Conservation (phyloP, 495 filamentous ascomycete species). For the Daldinia vernicosa region DNA sequence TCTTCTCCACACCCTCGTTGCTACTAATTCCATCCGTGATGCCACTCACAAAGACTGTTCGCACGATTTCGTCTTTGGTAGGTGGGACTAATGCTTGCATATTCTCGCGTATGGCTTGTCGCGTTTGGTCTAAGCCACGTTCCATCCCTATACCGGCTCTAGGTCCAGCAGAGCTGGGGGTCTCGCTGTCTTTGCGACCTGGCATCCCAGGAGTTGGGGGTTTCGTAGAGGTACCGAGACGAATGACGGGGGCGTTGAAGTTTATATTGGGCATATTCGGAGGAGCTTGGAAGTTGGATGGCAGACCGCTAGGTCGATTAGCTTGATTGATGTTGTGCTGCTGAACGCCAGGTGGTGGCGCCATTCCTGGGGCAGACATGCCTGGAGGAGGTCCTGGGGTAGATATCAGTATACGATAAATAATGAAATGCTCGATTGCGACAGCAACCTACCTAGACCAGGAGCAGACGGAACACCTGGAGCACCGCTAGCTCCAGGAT, state of each 20-base stretch:
- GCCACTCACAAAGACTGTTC: constrained; percentile 89
- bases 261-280: constrained; percentile 97
- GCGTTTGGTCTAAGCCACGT: constrained; percentile 69
- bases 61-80: constrained; percentile 86
- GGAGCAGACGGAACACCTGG: constrained; percentile 80
- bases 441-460: constrained; percentile 76
- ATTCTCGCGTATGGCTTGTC: constrained; percentile 74
- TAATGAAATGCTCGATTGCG: constrained; percentile 17
- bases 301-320: constrained; percentile 80
- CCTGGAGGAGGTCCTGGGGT: constrained; percentile 69
- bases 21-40: constrained; percentile 80
- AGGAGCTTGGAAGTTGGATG: constrained; percentile 87
- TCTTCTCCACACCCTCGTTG: constrained; percentile 83
- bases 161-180: constrained; percentile 56
- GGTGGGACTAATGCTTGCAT: constrained; percentile 84
- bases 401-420: constrained; percentile 22
- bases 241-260: constrained; percentile 96
- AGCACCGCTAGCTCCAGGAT: constrained; percentile 69
- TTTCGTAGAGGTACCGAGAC: constrained; percentile 78
- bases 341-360: constrained; percentile 81
- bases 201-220: constrained; percentile 62
- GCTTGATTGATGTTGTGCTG: constrained; percentile 72
- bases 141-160: constrained; percentile 74
- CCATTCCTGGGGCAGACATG: constrained; percentile 81
- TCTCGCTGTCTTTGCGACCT: constrained; percentile 53